Evolutionary conservation across 768 basidiomycete genomes (phyloP).

Genomic region (Pulveroboletus frians): DNA sequence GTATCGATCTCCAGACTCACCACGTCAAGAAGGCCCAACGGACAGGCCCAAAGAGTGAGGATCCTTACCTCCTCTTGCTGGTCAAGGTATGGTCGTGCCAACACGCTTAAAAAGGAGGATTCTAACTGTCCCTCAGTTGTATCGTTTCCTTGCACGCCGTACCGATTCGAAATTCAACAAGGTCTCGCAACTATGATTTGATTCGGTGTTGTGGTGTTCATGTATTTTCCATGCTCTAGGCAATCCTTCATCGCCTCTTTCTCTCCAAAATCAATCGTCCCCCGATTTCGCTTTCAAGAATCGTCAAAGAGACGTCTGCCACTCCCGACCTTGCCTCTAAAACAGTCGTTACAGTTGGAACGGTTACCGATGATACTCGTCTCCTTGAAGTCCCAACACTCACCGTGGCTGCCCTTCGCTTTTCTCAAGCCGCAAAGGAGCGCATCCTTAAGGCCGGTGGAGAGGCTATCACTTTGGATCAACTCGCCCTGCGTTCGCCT

Average conservation of each 20-base stretch:
- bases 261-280: constrained; percentile 97
- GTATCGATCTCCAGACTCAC: constrained; percentile 93
- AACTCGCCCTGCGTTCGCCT: constrained; percentile 91
- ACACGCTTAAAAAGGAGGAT: constrained; percentile 2
- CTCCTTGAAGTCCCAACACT: constrained; percentile 82
- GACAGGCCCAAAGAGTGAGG: constrained; percentile 96
- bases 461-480: constrained; percentile 91
- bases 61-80: constrained; percentile 95
- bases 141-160: constrained; percentile 97
- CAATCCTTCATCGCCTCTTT: constrained; percentile 93
- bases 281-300: constrained; percentile 90
- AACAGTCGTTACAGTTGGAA: constrained; percentile 84
- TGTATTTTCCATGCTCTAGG: constrained; percentile 39
- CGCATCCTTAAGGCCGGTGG: constrained; percentile 95
- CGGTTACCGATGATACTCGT: constrained; percentile 94
- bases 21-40: constrained; percentile 98
- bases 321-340: constrained; percentile 68
- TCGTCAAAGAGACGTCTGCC: constrained; percentile 73
- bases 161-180: constrained; percentile 97
- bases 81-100: constrained; percentile 70
- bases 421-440: constrained; percentile 89
- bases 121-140: constrained; percentile 55
- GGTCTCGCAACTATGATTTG: constrained; percentile 37
- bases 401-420: constrained; percentile 88
- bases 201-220: constrained; percentile 14